Percentiles rank a stretch among this genome's conserved stretches.
Evolutionary conservation across 306 rosid genomes (phyloP).

Genomic region (Cucurbita ficifolia): DNA sequence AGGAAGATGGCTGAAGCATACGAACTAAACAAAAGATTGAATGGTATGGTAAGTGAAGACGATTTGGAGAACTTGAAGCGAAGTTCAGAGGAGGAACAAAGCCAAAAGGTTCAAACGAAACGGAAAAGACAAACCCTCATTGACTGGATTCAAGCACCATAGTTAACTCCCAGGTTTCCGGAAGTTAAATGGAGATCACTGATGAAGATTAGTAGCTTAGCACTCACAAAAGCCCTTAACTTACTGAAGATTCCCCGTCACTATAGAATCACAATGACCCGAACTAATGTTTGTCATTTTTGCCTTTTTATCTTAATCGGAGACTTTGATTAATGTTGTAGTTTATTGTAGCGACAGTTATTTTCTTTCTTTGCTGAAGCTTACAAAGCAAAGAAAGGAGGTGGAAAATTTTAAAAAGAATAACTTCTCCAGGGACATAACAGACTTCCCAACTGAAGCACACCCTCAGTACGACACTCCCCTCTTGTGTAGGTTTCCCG

Average conservation of each 20-base stretch:
- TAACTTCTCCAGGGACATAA: too few species aligned
- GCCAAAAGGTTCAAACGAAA: conserved; percentile 25
- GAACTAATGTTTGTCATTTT: not conserved
- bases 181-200: not conserved
- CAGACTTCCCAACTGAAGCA: too few species aligned
- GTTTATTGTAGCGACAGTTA: not conserved
- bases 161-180: not conserved
- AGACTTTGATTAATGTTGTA: not conserved
- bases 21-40: conserved; percentile 52
- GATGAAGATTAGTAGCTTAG: not conserved
- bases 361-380: not conserved
- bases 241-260: not conserved
- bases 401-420: too few species aligned
- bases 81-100: conserved; percentile 33
- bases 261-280: not conserved
- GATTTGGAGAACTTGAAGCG: conserved; percentile 40
- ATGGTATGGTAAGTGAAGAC: conserved; percentile 47
- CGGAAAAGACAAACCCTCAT: conserved; percentile 29
- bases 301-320: not conserved
- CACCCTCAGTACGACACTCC: too few species aligned
- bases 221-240: not conserved
- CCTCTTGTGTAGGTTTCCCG: too few species aligned
- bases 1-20: conserved; percentile 65
- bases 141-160: conserved; percentile 11
- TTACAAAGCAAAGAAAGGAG: not conserved